These are phyloP conservation scores for Begonia loranthoides DNA, from an alignment of 306 rosid species.

Conservation along the genomic window DNA sequence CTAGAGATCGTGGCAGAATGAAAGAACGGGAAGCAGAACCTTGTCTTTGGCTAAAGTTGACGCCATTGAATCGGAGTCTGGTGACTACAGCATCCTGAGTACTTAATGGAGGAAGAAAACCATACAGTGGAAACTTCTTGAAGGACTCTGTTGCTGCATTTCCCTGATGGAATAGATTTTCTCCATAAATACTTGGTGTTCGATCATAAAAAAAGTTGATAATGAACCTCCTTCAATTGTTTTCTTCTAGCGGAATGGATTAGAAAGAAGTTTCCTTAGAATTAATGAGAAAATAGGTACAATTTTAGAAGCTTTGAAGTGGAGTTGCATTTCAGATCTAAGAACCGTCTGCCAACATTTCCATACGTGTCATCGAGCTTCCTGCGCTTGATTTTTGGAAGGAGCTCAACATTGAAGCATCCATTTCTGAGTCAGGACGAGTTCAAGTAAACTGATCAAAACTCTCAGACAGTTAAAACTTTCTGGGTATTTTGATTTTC, in stretches of 20 bases:
- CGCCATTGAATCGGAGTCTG: constrained; percentile 45
- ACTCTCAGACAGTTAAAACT: too few species aligned
- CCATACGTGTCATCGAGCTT: constrained; percentile 63
- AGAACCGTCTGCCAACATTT: constrained; percentile 53
- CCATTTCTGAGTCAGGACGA: constrained; percentile 21
- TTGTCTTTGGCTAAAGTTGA: constrained; percentile 24
- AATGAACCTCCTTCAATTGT: constrained; percentile 55
- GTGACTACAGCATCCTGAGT: constrained; percentile 51
- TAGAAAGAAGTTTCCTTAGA: constrained; percentile 66
- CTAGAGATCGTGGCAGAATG: constrained; percentile 28
- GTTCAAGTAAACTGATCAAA: too few species aligned
- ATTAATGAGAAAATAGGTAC: constrained; percentile 40
- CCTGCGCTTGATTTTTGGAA: constrained; percentile 81
- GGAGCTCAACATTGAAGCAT: constrained; percentile 55
- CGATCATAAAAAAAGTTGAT: constrained; percentile 20
- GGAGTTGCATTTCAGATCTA: constrained; percentile 97
- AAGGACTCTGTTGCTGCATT: constrained; percentile 51
- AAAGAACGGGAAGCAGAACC: constrained; percentile 34
- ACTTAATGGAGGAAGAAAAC: constrained; percentile 87
- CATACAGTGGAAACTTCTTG: constrained; percentile 53
- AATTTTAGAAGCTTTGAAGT: constrained; percentile 44
- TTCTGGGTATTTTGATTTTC: too few species aligned
- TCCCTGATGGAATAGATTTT: constrained; percentile 63
- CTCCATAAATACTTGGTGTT: constrained; percentile 2
- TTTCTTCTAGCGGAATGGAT: constrained; percentile 85